Conservation (phyloP, 1,139 yeast genomes). For the Hemisphaericaspora lyxosophila region DNA sequence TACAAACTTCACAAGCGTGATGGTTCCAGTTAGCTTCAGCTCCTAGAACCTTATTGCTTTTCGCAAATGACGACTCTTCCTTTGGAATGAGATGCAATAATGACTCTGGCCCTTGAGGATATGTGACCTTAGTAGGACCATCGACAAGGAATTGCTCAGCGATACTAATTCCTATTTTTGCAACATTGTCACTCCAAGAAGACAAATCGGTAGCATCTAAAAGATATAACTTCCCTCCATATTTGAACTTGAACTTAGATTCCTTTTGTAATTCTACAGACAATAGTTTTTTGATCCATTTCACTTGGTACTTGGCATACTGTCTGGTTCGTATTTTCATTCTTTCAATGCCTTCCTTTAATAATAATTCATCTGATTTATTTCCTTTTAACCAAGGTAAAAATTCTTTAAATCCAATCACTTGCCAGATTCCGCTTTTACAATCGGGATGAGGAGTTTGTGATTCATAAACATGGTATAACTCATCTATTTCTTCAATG, state of each 20-base stretch:
- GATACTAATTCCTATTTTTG: slow-evolving; percentile 52
- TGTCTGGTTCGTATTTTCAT: slow-evolving; percentile 87
- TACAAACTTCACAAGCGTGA: slow-evolving; percentile 64
- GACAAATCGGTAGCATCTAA: slow-evolving; percentile 74
- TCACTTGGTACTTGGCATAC: slow-evolving; percentile 87
- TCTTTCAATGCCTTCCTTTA: slow-evolving; percentile 55
- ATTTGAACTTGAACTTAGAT: slow-evolving; percentile 42
- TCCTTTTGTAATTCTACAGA: slow-evolving; percentile 61
- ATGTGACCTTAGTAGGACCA: slow-evolving; percentile 22
- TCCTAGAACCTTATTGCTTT: slow-evolving; percentile 38
- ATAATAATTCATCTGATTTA: slow-evolving; percentile 16
- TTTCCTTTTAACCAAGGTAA: slow-evolving; percentile 63
- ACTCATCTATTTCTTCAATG: slow-evolving; percentile 59
- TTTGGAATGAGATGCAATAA: slow-evolving; percentile 35
- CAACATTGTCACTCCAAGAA: slow-evolving; percentile 60
- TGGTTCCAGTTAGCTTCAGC: slow-evolving; percentile 65
- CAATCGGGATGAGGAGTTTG: slow-evolving; percentile 44
- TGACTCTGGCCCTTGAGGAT: slow-evolving; percentile 44
- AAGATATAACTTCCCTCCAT: slow-evolving; percentile 65
- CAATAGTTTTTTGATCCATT: slow-evolving; percentile 81
- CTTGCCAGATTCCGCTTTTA: slow-evolving; percentile 88
- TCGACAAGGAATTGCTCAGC: slow-evolving; percentile 35
- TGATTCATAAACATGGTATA: slow-evolving; percentile 45
- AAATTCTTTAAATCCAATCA: slow-evolving; percentile 92
- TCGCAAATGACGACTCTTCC: slow-evolving; percentile 18